Conservation (phyloP, 2,329 filamentous ascomycete species). For the Penicillium sclerotiorum region DNA sequence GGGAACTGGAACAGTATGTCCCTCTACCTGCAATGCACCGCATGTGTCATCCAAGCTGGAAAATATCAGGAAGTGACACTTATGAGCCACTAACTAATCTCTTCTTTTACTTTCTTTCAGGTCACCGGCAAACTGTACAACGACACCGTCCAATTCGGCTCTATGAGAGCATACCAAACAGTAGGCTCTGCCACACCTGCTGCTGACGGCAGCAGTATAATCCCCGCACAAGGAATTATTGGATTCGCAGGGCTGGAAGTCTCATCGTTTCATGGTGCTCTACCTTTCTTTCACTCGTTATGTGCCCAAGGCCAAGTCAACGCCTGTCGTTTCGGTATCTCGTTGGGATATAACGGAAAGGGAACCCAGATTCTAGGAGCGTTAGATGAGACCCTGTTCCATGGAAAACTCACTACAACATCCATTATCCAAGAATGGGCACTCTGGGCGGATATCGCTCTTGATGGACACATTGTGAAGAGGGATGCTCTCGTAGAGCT, state of each 20-base stretch:
- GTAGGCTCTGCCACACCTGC: conserved; percentile 1
- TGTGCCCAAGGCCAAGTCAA: conserved; percentile 4
- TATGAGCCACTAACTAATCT: background rate
- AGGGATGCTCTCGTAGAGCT: conserved; percentile 4
- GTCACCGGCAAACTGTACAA: conserved; percentile 8
- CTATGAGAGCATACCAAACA: conserved; percentile 1
- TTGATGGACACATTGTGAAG: conserved; percentile 1
- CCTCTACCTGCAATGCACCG: no score
- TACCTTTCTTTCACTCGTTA: conserved; percentile 8
- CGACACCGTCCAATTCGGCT: conserved; percentile 12
- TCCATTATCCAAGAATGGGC: conserved; percentile 9
- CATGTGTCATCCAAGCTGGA: no score
- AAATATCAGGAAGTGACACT: no score
- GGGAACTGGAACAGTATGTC: conserved; percentile 3
- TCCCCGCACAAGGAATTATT: conserved; percentile 8
- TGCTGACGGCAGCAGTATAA: background rate
- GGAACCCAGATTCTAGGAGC: conserved; percentile 3
- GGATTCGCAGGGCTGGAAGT: conserved; percentile 5
- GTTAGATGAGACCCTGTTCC: conserved; percentile 6
- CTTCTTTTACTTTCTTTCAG: background rate
- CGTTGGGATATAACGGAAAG: background rate
- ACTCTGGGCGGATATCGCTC: conserved; percentile 6
- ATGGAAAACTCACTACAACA: conserved; percentile 7
- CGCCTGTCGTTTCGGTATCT: conserved; percentile 8
- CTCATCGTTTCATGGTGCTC: background rate